These are phyloP conservation scores for Pichia sp. DNA, from an alignment of 1,139 yeast genomes.

Conservation along the genomic window DNA sequence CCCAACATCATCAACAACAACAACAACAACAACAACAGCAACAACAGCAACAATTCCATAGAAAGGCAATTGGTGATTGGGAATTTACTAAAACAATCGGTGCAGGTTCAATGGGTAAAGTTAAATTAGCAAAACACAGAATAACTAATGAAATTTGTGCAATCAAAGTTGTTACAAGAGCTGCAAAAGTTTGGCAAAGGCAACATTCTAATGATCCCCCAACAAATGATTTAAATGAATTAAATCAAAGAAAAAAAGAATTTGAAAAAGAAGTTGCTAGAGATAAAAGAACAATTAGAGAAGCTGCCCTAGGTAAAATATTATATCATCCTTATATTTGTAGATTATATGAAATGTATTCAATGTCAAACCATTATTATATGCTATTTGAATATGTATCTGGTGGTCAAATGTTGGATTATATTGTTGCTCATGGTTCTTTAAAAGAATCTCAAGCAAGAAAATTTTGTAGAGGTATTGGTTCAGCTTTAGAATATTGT, in stretches of 20 bases:
- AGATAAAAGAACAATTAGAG: constrained; percentile 88
- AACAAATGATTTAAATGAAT: constrained; percentile 48
- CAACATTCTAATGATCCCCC: constrained; percentile 72
- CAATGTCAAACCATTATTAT: constrained; percentile 95
- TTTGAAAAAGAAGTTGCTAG: constrained; percentile 83
- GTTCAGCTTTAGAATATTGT: constrained; percentile 87
- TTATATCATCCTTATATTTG: constrained; percentile 92
- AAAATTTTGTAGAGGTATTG: constrained; percentile 93
- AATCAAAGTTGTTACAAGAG: constrained; percentile 74
- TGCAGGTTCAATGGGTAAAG: constrained; percentile 99
- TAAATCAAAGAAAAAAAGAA: constrained; percentile 61
- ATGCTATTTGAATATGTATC: constrained; percentile 95
- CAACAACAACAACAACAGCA: constrained; percentile 17
- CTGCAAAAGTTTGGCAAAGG: constrained; percentile 68
- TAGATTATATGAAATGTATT: constrained; percentile 84
- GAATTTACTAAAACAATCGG: constrained; percentile 92
- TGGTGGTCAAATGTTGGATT: constrained; percentile 97
- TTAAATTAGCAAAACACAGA: constrained; percentile 83
- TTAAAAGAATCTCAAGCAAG: constrained; percentile 91
- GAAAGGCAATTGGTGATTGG: constrained; percentile 95
- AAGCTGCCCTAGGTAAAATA: constrained; percentile 87
- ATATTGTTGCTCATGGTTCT: constrained; percentile 94
- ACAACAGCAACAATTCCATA: constrained; percentile 55
- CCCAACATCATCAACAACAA: constrained; percentile 34
- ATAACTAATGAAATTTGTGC: constrained; percentile 81